Base-by-base conservation (phyloP, 768 basidiomycete genomes). In the Russula earlei region DNA sequence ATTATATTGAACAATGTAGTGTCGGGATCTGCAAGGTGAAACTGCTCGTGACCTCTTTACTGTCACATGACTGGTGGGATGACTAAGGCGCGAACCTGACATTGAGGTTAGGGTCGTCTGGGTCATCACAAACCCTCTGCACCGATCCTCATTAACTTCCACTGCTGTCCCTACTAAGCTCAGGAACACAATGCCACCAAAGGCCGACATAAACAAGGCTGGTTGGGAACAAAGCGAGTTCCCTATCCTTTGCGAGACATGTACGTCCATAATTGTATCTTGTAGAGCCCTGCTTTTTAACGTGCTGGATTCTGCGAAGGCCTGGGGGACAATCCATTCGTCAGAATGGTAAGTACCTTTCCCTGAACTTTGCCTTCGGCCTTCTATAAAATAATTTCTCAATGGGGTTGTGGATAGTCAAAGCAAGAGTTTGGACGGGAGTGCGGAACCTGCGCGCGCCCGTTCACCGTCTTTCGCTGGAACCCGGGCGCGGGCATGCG, bases 381-480 rank as follows among this genome's bases (percentile, higher is more conserved):
- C 1, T 15, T 9, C 29, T 15, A 25, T 50, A 15, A 45, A 44
- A 17, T 15, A 29, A 19, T 33, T 46, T 1, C 29, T n/a, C 38
- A 15, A 7, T 10, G 38, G 38, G 38, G 38, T 4, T n/a, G 38
- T 7, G n/a, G 38, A 38, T 40, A 97, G 95, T 91, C 91, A 6
- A 98, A 97, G 72, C 96, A 98, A 79, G 88, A 93, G 67, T 95
- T 88, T 60, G 96, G 93, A 4, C 80, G 87, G 25, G 92, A 92
- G 51, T 99, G 96, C 71, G 97, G 97, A 61, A 95, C 95, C 51
- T 99, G 96, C 67, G 92, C 93, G 3, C 81, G 96, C 22, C 96
- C 91, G 2, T 95, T 94, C 72, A 95, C 91, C 46, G 87, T 97
- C 63, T 99, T 99, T 73, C 87, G 92, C 38, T 99, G 96, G 96